Evolutionary conservation across 345 rosid genomes (phyloP), one percentile per base, ranked within the genome.

Genomic region (Erucastrum elatum): DNA sequence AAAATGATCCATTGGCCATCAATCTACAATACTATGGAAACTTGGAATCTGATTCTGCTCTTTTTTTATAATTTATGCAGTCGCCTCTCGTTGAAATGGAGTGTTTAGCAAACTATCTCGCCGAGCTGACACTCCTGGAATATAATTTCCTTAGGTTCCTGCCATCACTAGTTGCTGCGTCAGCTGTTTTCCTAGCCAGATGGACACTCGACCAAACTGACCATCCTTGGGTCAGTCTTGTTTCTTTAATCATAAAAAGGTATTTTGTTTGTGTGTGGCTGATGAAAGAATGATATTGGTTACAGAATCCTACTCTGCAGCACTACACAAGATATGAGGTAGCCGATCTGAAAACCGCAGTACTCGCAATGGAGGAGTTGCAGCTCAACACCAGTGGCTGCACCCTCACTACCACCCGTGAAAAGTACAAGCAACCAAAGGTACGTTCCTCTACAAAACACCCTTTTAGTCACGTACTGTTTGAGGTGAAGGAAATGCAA

Each of bases 171-270:
- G 66, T 85, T 66, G 98, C 98, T 34, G 98, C 98, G 29, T 91
- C 98, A 69, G 90, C 97, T 16, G 97, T 94, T 66, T 88, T 94
- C 82, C 87, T 94, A 16, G 98, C 99, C 58, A 82, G 86, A 84
- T 93, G 98, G 97, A 91, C 95, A 16, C 94, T 94, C 70, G 62
- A 85, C 69, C 98, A 88, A 68, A 84, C 91, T 56, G 93, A 81
- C 72, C 79, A 91, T 83, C 99, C 99, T n/a, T 94, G 99, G 99
- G 98, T 94, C 70, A 66, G 93, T 69, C 75, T 64, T 73, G 29
- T 78, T 60, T 60, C 68, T 70, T 58, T 5, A 63, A 39, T 13
- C 16, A 56, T 75, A 12, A 44, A 7, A 10, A 30, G 10, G 6
- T 77, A 34, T 17, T 62, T 62, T 13, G 27, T 31, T 37, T 13